A percentile compares a stretch with the other conserved stretches of the same genome.
phyloP scores from a whole-genome alignment of 1,284 basidiomycete genomes.

The Microbotryum violaceum region DNA sequence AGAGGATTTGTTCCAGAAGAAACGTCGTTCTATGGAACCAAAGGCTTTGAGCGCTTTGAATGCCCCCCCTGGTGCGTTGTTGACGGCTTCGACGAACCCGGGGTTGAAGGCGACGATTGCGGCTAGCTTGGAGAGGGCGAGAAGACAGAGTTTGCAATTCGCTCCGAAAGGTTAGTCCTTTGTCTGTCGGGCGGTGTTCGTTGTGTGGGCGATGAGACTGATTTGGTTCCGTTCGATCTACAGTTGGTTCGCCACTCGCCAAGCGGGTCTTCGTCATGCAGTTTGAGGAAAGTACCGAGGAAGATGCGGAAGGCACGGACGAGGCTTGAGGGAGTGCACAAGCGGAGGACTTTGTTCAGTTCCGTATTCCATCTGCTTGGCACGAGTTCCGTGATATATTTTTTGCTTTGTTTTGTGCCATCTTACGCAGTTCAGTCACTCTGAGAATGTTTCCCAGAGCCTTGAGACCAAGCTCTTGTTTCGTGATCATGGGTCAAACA shows the following conservation, averaged over 20 bases:
- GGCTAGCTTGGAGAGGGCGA: conserved; percentile 28
- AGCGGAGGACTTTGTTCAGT: too few relatives aligned
- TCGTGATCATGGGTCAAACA: too few relatives aligned
- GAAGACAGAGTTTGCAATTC: conserved; percentile 26
- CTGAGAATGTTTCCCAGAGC: too few relatives aligned
- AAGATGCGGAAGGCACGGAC: conserved; percentile 17
- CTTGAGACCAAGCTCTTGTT: too few relatives aligned
- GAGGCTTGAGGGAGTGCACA: background rate
- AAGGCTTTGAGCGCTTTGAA: conserved; percentile 24
- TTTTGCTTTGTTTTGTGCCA: too few relatives aligned
- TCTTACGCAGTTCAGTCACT: too few relatives aligned
- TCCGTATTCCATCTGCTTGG: too few relatives aligned
- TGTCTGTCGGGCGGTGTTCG: too few relatives aligned
- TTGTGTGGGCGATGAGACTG: too few relatives aligned
- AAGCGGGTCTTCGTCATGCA: conserved; percentile 28
- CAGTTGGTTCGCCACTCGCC: conserved; percentile 33
- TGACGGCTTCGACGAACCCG: background rate
- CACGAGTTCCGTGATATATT: too few relatives aligned
- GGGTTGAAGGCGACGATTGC: conserved; percentile 27
- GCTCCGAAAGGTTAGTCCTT: conserved; percentile 24
- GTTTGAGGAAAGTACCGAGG: conserved; percentile 8
- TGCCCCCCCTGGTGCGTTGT: background rate
- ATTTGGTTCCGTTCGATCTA: background rate
- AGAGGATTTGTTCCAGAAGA: conserved; percentile 44
- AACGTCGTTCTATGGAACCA: conserved; percentile 29